Conservation (phyloP, 2,329 filamentous ascomycete genomes). For the Eutypella sp. region DNA sequence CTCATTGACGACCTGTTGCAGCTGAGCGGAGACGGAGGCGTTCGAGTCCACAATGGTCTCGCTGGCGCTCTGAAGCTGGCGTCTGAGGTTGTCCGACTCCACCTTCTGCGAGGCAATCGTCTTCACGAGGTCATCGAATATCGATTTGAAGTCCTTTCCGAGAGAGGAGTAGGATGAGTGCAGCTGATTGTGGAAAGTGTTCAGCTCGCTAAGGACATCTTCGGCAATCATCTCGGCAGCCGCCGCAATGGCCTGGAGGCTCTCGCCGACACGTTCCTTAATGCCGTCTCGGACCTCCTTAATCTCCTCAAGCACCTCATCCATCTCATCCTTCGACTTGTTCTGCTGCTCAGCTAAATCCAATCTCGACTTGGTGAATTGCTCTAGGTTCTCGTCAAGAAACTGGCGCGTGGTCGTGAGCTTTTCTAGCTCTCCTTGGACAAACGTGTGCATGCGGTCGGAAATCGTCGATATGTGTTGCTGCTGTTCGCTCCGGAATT, state of each 20-base stretch:
- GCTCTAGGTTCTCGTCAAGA: constrained; percentile 62
- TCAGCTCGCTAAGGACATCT: constrained; percentile 81
- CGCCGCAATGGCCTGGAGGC: constrained; percentile 73
- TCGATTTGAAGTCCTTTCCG: constrained; percentile 77
- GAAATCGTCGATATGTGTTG: constrained; percentile 64
- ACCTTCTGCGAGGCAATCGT: constrained; percentile 71
- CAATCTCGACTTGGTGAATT: constrained; percentile 63
- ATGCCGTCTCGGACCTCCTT: constrained; percentile 84
- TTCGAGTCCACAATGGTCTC: constrained; percentile 64
- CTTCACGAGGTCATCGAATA: constrained; percentile 76
- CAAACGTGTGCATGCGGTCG: constrained; percentile 69
- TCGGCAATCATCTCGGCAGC: constrained; percentile 85
- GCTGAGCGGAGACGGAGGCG: constrained; percentile 56
- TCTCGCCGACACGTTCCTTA: constrained; percentile 79
- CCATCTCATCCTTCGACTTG: constrained; percentile 77
- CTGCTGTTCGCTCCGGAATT: constrained; percentile 69
- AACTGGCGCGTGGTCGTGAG: constrained; percentile 66
- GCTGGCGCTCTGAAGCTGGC: constrained; percentile 67
- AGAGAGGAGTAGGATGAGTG: constrained; percentile 79
- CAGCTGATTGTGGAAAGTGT: constrained; percentile 77
- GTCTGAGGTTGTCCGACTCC: constrained; percentile 68
- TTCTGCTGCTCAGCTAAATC: constrained; percentile 64
- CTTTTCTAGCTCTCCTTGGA: constrained; percentile 68
- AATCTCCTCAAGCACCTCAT: constrained; percentile 86
- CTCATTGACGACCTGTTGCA: constrained; percentile 68